Evolutionary conservation across 2,329 filamentous ascomycete genomes (phyloP).

Genomic region (Gnomoniopsis smithogilvyi): DNA sequence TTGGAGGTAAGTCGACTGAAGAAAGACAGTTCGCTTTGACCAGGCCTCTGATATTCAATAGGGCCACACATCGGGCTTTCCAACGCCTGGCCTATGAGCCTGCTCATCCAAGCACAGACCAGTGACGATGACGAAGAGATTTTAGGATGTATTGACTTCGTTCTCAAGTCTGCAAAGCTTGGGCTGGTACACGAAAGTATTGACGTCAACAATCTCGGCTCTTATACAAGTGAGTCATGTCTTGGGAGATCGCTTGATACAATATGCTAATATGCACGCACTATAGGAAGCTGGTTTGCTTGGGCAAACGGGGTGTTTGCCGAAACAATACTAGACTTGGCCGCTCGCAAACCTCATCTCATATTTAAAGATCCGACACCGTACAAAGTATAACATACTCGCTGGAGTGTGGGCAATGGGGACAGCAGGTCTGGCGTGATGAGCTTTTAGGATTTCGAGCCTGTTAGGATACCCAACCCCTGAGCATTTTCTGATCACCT

Average conservation of each 20-base stretch:
- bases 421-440: not conserved
- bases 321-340: conserved; percentile 85
- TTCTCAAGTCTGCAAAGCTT: conserved; percentile 70
- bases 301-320: conserved; percentile 93
- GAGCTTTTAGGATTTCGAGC: not conserved
- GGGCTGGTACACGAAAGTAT: conserved; percentile 92
- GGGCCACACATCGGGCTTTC: conserved; percentile 73
- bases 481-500: not conserved
- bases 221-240: conserved; percentile 66
- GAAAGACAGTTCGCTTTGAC: not conserved
- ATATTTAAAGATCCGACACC: conserved; percentile 47
- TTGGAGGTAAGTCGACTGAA: conserved; percentile 63
- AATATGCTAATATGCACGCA: conserved; percentile 16
- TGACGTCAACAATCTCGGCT: conserved; percentile 63
- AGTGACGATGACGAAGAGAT: conserved; percentile 83
- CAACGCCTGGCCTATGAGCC: conserved; percentile 96
- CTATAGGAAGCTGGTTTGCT: conserved; percentile 67
- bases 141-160: conserved; percentile 63
- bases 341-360: conserved; percentile 81
- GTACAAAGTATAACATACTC: conserved; percentile 21
- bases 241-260: not conserved
- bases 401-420: not conserved
- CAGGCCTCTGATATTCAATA: conserved; percentile 21
- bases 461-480: not conserved
- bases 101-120: conserved; percentile 89